Evolutionary conservation across 257 asterid species (phyloP).

Genomic region (Cynanchum wilfordii): DNA sequence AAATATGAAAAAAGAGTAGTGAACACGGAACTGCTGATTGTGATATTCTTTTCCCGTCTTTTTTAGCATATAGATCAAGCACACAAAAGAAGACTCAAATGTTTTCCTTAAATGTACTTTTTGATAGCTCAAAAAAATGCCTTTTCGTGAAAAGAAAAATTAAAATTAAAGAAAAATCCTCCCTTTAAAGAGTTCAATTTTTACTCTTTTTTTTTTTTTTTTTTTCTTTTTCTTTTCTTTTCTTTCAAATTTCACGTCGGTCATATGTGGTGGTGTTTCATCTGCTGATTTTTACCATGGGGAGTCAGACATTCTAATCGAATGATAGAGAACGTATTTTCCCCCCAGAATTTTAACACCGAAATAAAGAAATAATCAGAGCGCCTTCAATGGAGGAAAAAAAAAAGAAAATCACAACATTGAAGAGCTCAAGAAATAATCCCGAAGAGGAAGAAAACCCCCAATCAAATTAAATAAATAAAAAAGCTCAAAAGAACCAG

Average conservation of each 20-base stretch:
- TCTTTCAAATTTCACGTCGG: not conserved
- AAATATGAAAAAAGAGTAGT: slow-evolving; percentile 29
- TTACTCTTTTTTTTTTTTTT: not conserved
- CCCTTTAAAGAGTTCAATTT: slow-evolving; percentile 1
- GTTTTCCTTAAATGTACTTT: slow-evolving; percentile 33
- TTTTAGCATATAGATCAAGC: slow-evolving; percentile 28
- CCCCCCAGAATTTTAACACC: not conserved
- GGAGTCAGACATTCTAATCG: not conserved
- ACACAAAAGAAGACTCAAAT: slow-evolving; percentile 31
- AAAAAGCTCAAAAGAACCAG: not conserved
- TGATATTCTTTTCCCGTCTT: slow-evolving; percentile 29
- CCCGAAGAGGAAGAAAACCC: not conserved
- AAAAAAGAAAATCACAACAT: slow-evolving; percentile 1
- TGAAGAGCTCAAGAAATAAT: not conserved
- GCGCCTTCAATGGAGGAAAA: not conserved
- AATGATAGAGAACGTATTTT: not conserved
- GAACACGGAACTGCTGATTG: slow-evolving; percentile 53
- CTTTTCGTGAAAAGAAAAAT: not conserved
- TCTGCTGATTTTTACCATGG: not conserved
- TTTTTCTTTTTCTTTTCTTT: not conserved
- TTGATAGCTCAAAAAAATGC: slow-evolving; percentile 10
- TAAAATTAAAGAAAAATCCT: not conserved
- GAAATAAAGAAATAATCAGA: not conserved
- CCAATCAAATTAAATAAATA: not conserved
- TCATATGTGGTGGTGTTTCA: not conserved